Evolutionary conservation across 179 eudicot species (phyloP).

Genomic region (Beta macrorhiza): DNA sequence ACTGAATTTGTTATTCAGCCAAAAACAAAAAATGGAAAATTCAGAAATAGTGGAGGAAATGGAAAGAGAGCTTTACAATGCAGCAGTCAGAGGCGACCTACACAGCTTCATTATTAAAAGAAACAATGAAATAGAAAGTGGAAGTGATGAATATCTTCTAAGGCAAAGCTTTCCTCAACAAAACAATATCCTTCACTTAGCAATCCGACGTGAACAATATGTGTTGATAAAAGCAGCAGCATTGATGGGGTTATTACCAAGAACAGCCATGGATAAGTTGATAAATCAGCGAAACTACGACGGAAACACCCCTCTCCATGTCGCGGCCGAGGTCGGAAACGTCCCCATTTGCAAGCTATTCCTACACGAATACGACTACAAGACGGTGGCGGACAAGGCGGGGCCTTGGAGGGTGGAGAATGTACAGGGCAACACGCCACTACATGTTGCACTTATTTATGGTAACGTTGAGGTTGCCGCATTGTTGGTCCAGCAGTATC

Average conservation of each 20-base stretch:
- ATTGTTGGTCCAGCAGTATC: neutral
- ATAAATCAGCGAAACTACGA: neutral
- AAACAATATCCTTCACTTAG: slow-evolving; percentile 15
- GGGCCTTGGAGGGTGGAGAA: neutral
- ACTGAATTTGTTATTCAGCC: too few relatives aligned
- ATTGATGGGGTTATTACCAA: neutral
- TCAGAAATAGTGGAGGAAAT: neutral
- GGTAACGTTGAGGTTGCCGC: neutral
- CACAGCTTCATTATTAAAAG: neutral
- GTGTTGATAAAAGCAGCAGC: neutral
- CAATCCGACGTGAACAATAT: neutral
- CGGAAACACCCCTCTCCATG: slow-evolving; percentile 15
- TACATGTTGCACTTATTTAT: slow-evolving; percentile 7
- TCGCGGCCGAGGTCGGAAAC: neutral
- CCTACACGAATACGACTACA: neutral
- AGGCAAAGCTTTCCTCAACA: neutral
- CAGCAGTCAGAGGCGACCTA: neutral
- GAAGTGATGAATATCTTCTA: neutral
- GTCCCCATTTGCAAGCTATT: neutral
- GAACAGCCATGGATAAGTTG: neutral
- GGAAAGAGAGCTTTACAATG: slow-evolving; percentile 15
- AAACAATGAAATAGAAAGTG: neutral
- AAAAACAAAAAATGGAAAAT: too few relatives aligned
- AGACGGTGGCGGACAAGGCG: too few relatives aligned
- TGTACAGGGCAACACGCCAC: neutral